Evolutionary conservation across 306 rosid genomes (phyloP).

Genomic region (Corylus heterophylla): DNA sequence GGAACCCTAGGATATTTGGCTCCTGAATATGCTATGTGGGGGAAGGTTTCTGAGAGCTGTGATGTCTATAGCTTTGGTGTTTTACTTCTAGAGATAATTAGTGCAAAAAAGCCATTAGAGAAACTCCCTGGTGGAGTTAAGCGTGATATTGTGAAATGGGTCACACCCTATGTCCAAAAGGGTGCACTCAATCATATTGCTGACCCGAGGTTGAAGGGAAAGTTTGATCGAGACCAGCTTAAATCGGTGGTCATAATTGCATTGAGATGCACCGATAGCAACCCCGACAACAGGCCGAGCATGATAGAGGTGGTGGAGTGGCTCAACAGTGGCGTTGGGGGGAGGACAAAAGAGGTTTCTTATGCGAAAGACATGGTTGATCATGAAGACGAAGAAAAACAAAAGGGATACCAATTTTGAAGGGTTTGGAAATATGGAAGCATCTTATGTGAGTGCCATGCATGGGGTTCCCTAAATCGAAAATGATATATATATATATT

Average conservation of each 20-base stretch:
- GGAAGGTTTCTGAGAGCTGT: slow-evolving; percentile 78
- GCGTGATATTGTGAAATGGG: slow-evolving; percentile 85
- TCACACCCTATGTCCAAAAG: slow-evolving; percentile 53
- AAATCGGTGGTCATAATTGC: slow-evolving; percentile 47
- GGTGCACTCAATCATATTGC: slow-evolving; percentile 52
- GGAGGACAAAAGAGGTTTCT: slow-evolving; percentile 22
- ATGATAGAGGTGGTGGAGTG: slow-evolving; percentile 61
- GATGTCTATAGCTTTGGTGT: slow-evolving; percentile 93
- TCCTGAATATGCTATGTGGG: slow-evolving; percentile 98
- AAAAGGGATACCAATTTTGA: slow-evolving; percentile 36
- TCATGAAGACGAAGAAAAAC: slow-evolving; percentile 29
- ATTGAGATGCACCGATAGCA: slow-evolving; percentile 50
- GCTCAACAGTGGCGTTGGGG: slow-evolving; percentile 40
- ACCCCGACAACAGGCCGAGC: slow-evolving; percentile 53
- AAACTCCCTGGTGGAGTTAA: slow-evolving; percentile 77
- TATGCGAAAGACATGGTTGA: slow-evolving; percentile 16
- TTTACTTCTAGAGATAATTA: slow-evolving; percentile 65
- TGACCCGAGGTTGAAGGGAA: slow-evolving; percentile 61
- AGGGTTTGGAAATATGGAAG: slow-evolving; percentile 26
- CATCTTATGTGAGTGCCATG: slow-evolving; percentile 17
- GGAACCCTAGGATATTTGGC: slow-evolving; percentile 93
- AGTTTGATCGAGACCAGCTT: slow-evolving; percentile 43
- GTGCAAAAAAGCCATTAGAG: slow-evolving; percentile 80
- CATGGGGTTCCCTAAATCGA: slow-evolving; percentile 12
- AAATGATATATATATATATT: slow-evolving; percentile 6